Evolutionary conservation across 805 yeast genomes (phyloP).

Genomic region (Candida dendrica): DNA sequence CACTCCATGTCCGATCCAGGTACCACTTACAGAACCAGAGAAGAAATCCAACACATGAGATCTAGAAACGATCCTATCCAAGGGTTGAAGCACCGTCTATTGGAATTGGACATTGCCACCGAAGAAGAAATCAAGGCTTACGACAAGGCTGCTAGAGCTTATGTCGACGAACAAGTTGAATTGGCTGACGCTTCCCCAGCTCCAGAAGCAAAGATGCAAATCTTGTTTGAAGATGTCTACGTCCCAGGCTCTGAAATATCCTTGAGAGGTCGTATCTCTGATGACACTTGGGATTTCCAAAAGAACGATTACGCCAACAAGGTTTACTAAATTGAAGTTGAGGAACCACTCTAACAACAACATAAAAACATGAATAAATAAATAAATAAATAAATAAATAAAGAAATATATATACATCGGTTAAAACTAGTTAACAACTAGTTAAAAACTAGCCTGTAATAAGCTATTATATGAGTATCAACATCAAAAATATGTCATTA

Average conservation of each 20-base stretch:
- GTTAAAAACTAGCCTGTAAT: no score
- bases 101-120: constrained; percentile 79
- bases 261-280: constrained; percentile 94
- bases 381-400: no score
- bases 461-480: no score
- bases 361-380: no score
- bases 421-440: no score
- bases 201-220: constrained; percentile 93
- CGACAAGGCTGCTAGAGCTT: constrained; percentile 94
- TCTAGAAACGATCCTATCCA: constrained; percentile 97
- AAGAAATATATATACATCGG: no score
- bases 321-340: constrained; percentile 14
- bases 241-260: constrained; percentile 91
- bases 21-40: constrained; percentile 99
- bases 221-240: constrained; percentile 93
- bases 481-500: no score
- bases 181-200: constrained; percentile 91
- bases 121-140: constrained; percentile 92
- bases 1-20: constrained; percentile 99
- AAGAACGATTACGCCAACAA: constrained; percentile 36
- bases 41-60: constrained; percentile 99
- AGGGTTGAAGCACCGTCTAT: constrained; percentile 81
- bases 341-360: no score
- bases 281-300: constrained; percentile 83
- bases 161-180: constrained; percentile 90